These are phyloP conservation scores for Apiospora kogelbergensis DNA, from an alignment of 2,329 filamentous ascomycete species.

Conservation along the genomic window DNA sequence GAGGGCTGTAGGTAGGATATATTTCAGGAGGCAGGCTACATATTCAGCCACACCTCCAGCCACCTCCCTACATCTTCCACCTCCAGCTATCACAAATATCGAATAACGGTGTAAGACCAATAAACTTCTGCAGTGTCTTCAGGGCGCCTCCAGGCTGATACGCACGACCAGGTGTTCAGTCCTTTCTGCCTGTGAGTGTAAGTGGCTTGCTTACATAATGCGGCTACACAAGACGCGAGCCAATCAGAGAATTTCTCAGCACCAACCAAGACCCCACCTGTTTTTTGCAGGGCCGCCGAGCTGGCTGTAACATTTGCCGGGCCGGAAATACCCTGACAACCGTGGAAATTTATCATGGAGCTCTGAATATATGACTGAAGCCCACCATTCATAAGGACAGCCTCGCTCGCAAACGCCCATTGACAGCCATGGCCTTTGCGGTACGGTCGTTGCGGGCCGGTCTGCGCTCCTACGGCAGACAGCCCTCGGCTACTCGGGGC, in stretches of 20 bases:
- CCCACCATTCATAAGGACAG: conserved; percentile 8
- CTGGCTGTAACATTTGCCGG: background rate
- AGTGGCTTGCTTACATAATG: background rate
- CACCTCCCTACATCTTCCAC: too few relatives aligned
- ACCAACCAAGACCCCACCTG: background rate
- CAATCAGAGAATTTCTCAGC: background rate
- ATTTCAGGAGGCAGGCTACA: too few relatives aligned
- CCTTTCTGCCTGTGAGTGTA: background rate
- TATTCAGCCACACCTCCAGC: too few relatives aligned
- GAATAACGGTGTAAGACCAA: too few relatives aligned
- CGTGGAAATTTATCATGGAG: conserved; percentile 12
- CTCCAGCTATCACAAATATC: too few relatives aligned
- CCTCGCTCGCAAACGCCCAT: conserved; percentile 16
- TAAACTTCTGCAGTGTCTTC: too few relatives aligned
- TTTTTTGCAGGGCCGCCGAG: background rate
- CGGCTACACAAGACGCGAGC: background rate
- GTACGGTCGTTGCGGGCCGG: conserved; percentile 40
- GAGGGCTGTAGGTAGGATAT: too few relatives aligned
- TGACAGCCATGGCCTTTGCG: conserved; percentile 39
- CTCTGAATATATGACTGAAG: conserved; percentile 11
- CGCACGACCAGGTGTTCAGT: too few relatives aligned
- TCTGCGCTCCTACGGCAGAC: conserved; percentile 34
- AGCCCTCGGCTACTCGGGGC: conserved; percentile 19
- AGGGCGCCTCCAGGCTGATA: too few relatives aligned
- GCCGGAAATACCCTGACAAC: conserved; percentile 11